Evolutionary conservation across 2,329 filamentous ascomycete species (phyloP), one percentile per base, ranked within the genome.

Genomic region (Metarhizium guizhouense): DNA sequence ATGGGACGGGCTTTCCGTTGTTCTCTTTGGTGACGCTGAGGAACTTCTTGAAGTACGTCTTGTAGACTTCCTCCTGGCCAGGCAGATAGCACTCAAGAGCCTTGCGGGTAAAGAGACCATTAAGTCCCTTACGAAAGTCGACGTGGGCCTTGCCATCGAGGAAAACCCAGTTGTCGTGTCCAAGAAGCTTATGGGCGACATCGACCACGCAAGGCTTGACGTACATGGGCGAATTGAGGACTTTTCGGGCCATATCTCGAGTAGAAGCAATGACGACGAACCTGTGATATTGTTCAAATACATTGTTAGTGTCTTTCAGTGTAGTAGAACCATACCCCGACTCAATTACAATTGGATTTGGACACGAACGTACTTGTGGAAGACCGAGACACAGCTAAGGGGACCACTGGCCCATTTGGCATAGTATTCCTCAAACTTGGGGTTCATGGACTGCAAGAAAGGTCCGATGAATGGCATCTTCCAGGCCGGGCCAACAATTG

Each of bases 171-270:
- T 96, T 96, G 66, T 88, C 87, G 58, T 85, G 82, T 57, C 94
- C 89, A 53, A 99, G 84, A 52, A 99, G 87, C 77, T 97, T 97
- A 74, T 90, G 86, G 20, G 94, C 94, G 57, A 87, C 85, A 70
- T 97, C 93, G 60, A 99, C 94, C 59, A 99, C 92, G 68, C 92
- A 97, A 47, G 94, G 94, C 77, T 96, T 96, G 70, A 95, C 91
- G 67, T 86, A 97, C 53, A 76, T 71, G 30, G 94, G 94, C 20
- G 92, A 95, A 74, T 96, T 97, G 82, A 97, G 92, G 64, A 97
- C 87, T 73, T 97, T 97, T 65, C 93, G 88, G 57, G 93, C 88
- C 82, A 97, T 90, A 69, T 97, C 94, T 67, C 94, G 90, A 53
- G 87, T 91, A 18, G 92, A 95, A 38, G 92, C 93, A 69, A 99